Conservation (phyloP, 805 yeast species). For the Saturnispora besseyi region DNA sequence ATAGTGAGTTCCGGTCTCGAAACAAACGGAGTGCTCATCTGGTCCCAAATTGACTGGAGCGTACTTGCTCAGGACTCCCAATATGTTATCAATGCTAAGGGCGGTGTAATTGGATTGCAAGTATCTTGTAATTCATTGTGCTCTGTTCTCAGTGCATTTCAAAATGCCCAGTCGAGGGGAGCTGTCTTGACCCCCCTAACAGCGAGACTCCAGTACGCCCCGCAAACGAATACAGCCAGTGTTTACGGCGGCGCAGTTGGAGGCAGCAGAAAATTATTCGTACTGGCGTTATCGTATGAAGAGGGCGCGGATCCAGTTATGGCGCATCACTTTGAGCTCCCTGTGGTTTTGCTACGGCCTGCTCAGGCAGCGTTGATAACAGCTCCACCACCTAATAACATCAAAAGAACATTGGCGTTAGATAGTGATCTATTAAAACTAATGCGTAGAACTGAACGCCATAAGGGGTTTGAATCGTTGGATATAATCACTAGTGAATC, state of each 20-base stretch:
- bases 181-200: neutral
- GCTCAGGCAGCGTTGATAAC: constrained; percentile 33
- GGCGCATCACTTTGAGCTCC: constrained; percentile 60
- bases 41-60: neutral
- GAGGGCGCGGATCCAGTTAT: constrained; percentile 21
- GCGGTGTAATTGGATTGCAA: neutral
- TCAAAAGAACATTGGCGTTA: neutral
- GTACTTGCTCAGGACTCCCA: neutral
- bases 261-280: neutral
- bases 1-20: neutral
- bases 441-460: constrained; percentile 59
- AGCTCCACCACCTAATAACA: neutral
- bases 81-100: neutral
- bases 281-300: neutral
- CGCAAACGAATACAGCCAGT: neutral
- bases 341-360: constrained; percentile 53
- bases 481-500: constrained; percentile 43
- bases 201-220: constrained; percentile 2
- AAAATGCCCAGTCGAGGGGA: neutral
- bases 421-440: constrained; percentile 31
- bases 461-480: constrained; percentile 42
- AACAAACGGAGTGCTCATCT: neutral
- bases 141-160: neutral
- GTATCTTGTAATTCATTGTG: neutral
- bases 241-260: neutral